Evolutionary conservation across 768 basidiomycete genomes (phyloP).

Genomic region (Boletus reticuloceps): DNA sequence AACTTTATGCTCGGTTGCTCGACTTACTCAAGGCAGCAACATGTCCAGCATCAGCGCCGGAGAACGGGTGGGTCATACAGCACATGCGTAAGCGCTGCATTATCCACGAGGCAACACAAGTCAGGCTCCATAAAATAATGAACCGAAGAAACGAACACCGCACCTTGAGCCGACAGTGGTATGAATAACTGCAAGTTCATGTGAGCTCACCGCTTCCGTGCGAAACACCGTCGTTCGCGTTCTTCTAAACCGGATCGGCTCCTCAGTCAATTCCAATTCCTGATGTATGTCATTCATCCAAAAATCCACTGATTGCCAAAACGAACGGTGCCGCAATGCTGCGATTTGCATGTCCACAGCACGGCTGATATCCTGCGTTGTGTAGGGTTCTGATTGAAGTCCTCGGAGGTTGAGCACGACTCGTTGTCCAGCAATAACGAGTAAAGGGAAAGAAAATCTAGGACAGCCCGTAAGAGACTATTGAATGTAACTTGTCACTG

Average conservation of each 20-base stretch:
- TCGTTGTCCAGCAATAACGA: constrained; percentile 17
- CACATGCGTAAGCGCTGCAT: too few relatives aligned
- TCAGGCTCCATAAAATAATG: too few relatives aligned
- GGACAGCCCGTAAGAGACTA: background rate
- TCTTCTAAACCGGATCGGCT: background rate
- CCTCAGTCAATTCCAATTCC: background rate
- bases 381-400: background rate
- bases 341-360: background rate
- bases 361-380: background rate
- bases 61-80: too few relatives aligned
- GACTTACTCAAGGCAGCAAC: too few relatives aligned
- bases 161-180: background rate
- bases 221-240: background rate
- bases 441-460: constrained; percentile 9
- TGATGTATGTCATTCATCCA: background rate
- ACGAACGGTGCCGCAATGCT: background rate
- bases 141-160: background rate
- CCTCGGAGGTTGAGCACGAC: constrained; percentile 15
- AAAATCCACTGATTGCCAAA: background rate
- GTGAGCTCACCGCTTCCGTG: background rate
- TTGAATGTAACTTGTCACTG: too few relatives aligned
- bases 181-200: background rate
- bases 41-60: too few relatives aligned
- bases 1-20: too few relatives aligned
- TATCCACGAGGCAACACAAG: too few relatives aligned